Base-by-base conservation (phyloP, 495 filamentous ascomycete genomes). In the Hypomontagnella submonticulosa region DNA sequence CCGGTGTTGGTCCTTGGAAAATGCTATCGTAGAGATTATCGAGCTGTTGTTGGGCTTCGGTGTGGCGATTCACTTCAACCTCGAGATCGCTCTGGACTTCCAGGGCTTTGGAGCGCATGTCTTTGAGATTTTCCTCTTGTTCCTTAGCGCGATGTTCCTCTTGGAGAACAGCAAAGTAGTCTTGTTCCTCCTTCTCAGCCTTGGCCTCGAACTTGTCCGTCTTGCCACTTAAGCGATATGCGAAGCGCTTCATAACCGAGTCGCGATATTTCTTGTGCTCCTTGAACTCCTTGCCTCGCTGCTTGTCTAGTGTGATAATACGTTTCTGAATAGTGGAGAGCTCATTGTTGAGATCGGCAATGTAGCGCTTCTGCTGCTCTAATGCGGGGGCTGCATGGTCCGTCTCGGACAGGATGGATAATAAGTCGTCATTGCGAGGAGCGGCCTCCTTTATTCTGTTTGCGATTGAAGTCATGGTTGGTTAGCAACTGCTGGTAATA, bases 261-360 rank as follows among this genome's bases (percentile, higher is more conserved):
- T 84, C 80, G 38, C 78, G 80, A 61, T 81, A 80, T 55, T 75
- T 77, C 34, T 79, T 71, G 63, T 83, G 81, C 13, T 83, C 81
- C 36, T 77, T 74, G 33, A 80, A 74, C 63, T 84, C 80, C 36
- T 75, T 73, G 16, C 64, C 60, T 32, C 77, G 75, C 27, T 67
- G 66, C 7, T 23, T 38, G 38, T 77, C 72, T 18, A 77, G 61
- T 12, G n/a, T 19, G 2, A 34, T 38, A 30, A 76, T 56, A 27
- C 52, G 61, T 30, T 60, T 32, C 34, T 67, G 61, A n/a, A 67
- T 51, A 1, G 53, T 40, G 4, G 49, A 46, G 30, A 82, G 61
- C 34, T 79, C 66, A 23, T 43, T 49, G 10, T 77, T 57, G 33
- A 84, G 75, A 46, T 80, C 72, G 5, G 46, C 46, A 48, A 83